Evolutionary conservation across 2,329 filamentous ascomycete genomes (phyloP).

Genomic region (Colletotrichum sidae): DNA sequence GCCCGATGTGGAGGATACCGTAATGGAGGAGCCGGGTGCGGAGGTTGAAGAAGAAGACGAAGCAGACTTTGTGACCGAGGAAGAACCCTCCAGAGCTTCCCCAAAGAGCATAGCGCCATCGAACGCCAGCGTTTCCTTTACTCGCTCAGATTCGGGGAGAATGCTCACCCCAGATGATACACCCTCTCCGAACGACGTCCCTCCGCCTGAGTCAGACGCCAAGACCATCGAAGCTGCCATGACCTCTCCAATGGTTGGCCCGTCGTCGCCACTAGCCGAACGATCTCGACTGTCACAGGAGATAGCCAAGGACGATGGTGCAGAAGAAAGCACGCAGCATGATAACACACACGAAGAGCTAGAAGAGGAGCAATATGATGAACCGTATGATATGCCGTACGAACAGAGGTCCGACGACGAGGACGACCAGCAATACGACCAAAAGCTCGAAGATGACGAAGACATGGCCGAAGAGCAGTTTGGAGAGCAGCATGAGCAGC

Average conservation of each 20-base stretch:
- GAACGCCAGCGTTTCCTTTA: conserved; percentile 45
- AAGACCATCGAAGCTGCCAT: conserved; percentile 29
- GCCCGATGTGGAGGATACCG: conserved; percentile 13
- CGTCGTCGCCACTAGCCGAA: not conserved
- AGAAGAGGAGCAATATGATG: not conserved
- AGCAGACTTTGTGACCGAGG: conserved; percentile 23
- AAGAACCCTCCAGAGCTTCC: conserved; percentile 28
- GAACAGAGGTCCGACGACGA: too few relatives aligned
- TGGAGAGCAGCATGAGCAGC: too few relatives aligned
- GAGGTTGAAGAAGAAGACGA: not conserved
- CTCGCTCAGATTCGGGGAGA: conserved; percentile 55
- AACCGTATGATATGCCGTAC: not conserved
- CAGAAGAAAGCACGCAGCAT: too few relatives aligned
- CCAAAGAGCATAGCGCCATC: conserved; percentile 40
- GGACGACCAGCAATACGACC: too few relatives aligned
- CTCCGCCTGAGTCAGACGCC: conserved; percentile 30
- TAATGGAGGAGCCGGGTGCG: conserved; percentile 22
- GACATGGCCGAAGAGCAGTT: too few relatives aligned
- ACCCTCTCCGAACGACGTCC: conserved; percentile 49
- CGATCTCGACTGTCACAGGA: not conserved
- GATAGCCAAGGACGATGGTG: too few relatives aligned
- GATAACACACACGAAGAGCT: not conserved
- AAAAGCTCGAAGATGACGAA: too few relatives aligned
- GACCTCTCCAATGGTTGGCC: conserved; percentile 19
- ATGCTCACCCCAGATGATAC: conserved; percentile 67